Evolutionary conservation across 75 land plant species (phyloP).

Genomic region (Pinus taeda): DNA sequence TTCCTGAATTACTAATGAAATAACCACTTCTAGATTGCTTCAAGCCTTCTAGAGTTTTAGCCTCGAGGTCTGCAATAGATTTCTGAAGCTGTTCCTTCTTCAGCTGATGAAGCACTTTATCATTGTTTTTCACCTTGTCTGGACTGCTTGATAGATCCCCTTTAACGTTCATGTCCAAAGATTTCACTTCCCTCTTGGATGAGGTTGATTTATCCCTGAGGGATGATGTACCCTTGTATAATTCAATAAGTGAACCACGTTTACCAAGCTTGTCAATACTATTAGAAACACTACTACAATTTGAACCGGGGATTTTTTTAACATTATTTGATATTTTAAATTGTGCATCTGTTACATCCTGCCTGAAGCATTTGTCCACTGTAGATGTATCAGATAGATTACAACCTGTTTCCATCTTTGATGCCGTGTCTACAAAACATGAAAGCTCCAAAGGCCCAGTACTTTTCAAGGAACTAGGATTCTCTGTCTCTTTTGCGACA

Average conservation of each 20-base stretch:
- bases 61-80: slow-evolving; percentile 22
- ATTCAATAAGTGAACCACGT: slow-evolving; percentile 4
- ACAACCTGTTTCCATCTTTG: slow-evolving; percentile 4
- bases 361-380: not conserved
- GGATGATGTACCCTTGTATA: slow-evolving; percentile 1
- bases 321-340: not conserved
- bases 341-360: slow-evolving; percentile 1
- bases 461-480: not conserved
- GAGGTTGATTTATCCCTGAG: not conserved
- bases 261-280: slow-evolving; percentile 1
- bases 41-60: slow-evolving; percentile 20
- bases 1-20: not conserved
- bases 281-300: not conserved
- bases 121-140: not conserved
- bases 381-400: not conserved
- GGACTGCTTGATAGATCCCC: not conserved
- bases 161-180: not conserved
- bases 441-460: slow-evolving; percentile 3
- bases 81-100: slow-evolving; percentile 23
- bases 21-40: slow-evolving; percentile 11
- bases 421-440: not conserved
- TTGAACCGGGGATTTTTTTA: not conserved
- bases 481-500: not conserved
- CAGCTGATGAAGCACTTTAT: slow-evolving; percentile 9
- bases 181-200: slow-evolving; percentile 5